phyloP scores from a whole-genome alignment of 768 basidiomycete species.

The Lentinula raphanica region DNA sequence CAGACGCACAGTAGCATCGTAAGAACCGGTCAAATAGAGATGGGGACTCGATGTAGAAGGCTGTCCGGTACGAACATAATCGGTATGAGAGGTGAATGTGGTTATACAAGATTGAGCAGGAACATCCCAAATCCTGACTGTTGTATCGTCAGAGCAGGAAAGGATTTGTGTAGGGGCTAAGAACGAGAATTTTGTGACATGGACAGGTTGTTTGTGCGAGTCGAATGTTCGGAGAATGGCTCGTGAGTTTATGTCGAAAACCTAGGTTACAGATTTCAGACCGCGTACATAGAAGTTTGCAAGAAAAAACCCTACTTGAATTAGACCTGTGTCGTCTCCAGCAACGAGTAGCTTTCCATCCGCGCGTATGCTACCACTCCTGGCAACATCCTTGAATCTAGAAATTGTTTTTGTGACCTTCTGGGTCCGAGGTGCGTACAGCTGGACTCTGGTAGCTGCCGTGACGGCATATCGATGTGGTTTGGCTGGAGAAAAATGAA shows the following conservation, averaged over 20 bases:
- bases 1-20: constrained; percentile 85
- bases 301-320: constrained; percentile 48
- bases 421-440: constrained; percentile 94
- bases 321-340: constrained; percentile 88
- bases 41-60: constrained; percentile 79
- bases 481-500: constrained; percentile 83
- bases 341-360: constrained; percentile 96
- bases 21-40: constrained; percentile 87
- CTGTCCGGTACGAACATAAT: constrained; percentile 93
- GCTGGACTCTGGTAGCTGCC: constrained; percentile 87
- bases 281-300: not conserved
- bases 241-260: constrained; percentile 90
- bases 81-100: constrained; percentile 83
- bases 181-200: constrained; percentile 88
- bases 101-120: constrained; percentile 77
- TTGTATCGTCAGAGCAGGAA: constrained; percentile 95
- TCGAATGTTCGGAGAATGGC: constrained; percentile 91
- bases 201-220: constrained; percentile 93
- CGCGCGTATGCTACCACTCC: constrained; percentile 80
- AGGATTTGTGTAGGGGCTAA: constrained; percentile 78
- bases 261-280: constrained; percentile 32
- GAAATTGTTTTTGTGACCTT: constrained; percentile 95
- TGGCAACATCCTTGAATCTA: constrained; percentile 92
- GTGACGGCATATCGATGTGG: constrained; percentile 97
- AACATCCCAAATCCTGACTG: constrained; percentile 91